phyloP scores from a whole-genome alignment of 2,329 filamentous ascomycete species.

The Ophiocordyceps unilateralis region DNA sequence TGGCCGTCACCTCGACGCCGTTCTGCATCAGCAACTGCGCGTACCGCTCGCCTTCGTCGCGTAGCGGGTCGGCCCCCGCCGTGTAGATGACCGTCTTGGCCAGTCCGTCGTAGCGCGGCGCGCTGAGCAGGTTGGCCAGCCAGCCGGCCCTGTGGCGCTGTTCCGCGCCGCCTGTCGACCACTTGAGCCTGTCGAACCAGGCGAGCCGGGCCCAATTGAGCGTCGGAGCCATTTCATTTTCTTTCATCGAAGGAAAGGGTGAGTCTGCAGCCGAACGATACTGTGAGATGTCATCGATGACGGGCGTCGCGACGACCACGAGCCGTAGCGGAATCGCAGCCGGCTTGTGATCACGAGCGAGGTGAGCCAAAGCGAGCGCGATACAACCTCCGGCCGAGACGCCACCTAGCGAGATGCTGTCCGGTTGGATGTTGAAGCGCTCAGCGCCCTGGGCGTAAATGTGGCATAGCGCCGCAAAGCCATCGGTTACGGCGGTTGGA shows the following conservation, averaged over 20 bases:
- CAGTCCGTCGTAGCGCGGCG: constrained; percentile 15
- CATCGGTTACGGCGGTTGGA: constrained; percentile 30
- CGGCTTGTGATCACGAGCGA: constrained; percentile 17
- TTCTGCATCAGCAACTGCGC: constrained; percentile 21
- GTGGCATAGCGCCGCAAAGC: constrained; percentile 25
- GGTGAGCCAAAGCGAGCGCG: constrained; percentile 19
- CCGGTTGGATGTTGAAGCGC: constrained; percentile 19
- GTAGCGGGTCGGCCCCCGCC: constrained; percentile 24
- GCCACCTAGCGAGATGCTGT: constrained; percentile 24
- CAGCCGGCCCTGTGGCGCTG: constrained; percentile 7
- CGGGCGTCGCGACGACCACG: constrained; percentile 21
- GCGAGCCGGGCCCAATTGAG: constrained; percentile 24
- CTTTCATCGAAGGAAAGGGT: constrained; percentile 21
- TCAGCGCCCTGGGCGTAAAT: constrained; percentile 15
- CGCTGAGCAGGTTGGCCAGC: constrained; percentile 17
- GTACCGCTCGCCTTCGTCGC: constrained; percentile 32
- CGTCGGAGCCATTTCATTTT: constrained; percentile 23
- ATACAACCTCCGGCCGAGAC: constrained; percentile 26
- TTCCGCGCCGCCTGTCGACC: constrained; percentile 8
- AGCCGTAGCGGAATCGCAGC: constrained; percentile 17
- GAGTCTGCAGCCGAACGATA: constrained; percentile 17
- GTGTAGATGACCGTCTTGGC: constrained; percentile 23
- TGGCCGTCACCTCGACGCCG: constrained; percentile 27
- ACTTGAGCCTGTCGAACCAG: constrained; percentile 21
- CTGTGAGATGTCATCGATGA: constrained; percentile 21